Evolutionary conservation across 768 basidiomycete genomes (phyloP).

Genomic region (Tylopilus rubrobrunneus): DNA sequence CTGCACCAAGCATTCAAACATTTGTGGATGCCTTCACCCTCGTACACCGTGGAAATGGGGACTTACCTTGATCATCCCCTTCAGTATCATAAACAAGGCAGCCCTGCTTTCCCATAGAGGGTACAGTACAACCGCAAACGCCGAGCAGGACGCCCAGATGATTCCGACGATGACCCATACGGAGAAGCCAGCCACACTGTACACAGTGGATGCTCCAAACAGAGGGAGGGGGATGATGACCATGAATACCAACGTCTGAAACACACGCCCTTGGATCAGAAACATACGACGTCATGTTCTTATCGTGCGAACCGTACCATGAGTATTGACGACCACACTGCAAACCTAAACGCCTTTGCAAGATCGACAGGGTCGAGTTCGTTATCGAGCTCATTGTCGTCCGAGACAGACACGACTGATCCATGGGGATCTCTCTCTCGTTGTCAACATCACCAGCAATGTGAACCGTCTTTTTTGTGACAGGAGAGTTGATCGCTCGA

Average conservation of each 20-base stretch:
- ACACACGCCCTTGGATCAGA: neutral
- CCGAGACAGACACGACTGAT: conserved; percentile 37
- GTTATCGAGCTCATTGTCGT: conserved; percentile 38
- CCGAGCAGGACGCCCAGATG: conserved; percentile 78
- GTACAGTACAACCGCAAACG: conserved; percentile 74
- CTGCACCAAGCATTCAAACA: conserved; percentile 97
- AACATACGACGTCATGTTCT: neutral
- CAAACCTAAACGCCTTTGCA: conserved; percentile 75
- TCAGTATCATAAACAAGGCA: conserved; percentile 55
- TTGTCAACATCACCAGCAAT: neutral
- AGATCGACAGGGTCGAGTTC: conserved; percentile 66
- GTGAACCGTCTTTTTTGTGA: conserved; percentile 11
- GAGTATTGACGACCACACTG: conserved; percentile 65
- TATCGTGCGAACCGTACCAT: conserved; percentile 44
- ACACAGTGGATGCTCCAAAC: conserved; percentile 79
- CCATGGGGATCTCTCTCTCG: conserved; percentile 34
- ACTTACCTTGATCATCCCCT: conserved; percentile 62
- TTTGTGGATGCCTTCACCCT: conserved; percentile 93
- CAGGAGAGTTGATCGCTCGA: conserved; percentile 63
- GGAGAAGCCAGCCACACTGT: conserved; percentile 56
- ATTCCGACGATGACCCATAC: conserved; percentile 84
- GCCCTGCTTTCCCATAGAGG: conserved; percentile 81
- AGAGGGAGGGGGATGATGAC: conserved; percentile 80
- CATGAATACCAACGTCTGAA: conserved; percentile 58
- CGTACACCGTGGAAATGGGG: neutral